A percentile compares a stretch with the other conserved stretches of the same genome.
These are phyloP conservation scores for Jaminaea rosea DNA, from an alignment of 1,284 basidiomycete genomes.

Conservation along the genomic window DNA sequence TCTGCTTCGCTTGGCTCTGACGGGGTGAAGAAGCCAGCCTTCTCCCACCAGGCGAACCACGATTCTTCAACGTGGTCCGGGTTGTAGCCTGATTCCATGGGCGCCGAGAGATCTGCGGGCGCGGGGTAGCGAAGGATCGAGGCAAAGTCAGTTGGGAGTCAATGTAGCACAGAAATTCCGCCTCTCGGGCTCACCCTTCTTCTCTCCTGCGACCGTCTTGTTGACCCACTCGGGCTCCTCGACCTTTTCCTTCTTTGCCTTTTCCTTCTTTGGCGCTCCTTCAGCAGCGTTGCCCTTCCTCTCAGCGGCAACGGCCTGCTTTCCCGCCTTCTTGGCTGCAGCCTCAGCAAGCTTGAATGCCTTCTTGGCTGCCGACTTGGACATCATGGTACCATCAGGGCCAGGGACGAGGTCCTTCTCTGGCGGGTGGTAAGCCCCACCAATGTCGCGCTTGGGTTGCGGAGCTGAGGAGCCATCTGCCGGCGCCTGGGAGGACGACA, in stretches of 20 bases:
- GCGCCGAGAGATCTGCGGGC: constrained; percentile 66
- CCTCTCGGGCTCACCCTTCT: constrained; percentile 29
- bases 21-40: constrained; percentile 82
- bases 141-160: background rate
- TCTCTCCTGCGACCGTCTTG: constrained; percentile 37
- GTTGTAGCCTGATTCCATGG: constrained; percentile 85
- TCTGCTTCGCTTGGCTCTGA: constrained; percentile 39
- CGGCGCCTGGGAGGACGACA: too few species aligned
- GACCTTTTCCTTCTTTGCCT: constrained; percentile 42
- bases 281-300: constrained; percentile 17
- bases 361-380: constrained; percentile 17
- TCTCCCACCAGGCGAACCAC: constrained; percentile 98
- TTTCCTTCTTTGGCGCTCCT: constrained; percentile 36
- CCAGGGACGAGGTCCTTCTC: constrained; percentile 5
- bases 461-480: too few species aligned
- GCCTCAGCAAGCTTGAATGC: constrained; percentile 33
- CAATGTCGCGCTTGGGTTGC: too few species aligned
- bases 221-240: constrained; percentile 41
- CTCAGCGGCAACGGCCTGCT: constrained; percentile 17
- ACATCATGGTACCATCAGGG: constrained; percentile 9
- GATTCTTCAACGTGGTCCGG: constrained; percentile 88
- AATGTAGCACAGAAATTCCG: background rate
- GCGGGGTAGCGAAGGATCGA: background rate
- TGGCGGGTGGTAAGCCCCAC: too few species aligned
- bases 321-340: constrained; percentile 38